Base-by-base conservation (phyloP, 2,329 filamentous ascomycete species). In the Myriangium duriaei region DNA sequence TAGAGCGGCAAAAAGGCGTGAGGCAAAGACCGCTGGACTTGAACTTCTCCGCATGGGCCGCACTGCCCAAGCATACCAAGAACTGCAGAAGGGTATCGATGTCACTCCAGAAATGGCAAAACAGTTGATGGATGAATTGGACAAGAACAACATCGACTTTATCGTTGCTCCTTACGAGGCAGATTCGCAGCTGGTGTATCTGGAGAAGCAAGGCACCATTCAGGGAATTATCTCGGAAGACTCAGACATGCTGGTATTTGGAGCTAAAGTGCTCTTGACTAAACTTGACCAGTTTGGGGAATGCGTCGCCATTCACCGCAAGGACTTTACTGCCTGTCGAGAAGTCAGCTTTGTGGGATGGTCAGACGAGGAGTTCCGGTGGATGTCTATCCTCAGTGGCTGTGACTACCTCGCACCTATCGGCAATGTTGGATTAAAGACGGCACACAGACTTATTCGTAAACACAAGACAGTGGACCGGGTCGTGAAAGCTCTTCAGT, bases 161-260 rank as follows among this genome's bases (percentile, higher is more conserved):
- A 70, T 98, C 39, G 92, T 98, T 12, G 91, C 91, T 1, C 91
- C 91, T 0, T 98, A 95, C 60, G 91, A 98, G 65, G 91, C 91
- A 32, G 91, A 98, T 59, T 80, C 88, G n/a, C 88, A 98, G 59
- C 71, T 98, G 50, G 87, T 86, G 16, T 98, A 96, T 54, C 70
- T 98, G 26, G 91, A 98, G 60, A 77, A 78, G 34, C 74, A 84
- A 42, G 88, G 88, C 1, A 65, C 87, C 35, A 81, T 95, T 49
- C 67, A 79, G 48, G 92, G 85, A 16, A 93, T 98, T 45, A 64
- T 98, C 24, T 95, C 91, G 0, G 91, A 98, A 56, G 91, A 98
- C 57, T 98, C 91, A 0, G 91, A 98, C 62, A 67, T 98, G 40
- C 66, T 98, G 21, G 91, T 98, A 0, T 98, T 98, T 50, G 91